phyloP scores from a whole-genome alignment of 345 rosid species.

The Euphorbia peplus region DNA sequence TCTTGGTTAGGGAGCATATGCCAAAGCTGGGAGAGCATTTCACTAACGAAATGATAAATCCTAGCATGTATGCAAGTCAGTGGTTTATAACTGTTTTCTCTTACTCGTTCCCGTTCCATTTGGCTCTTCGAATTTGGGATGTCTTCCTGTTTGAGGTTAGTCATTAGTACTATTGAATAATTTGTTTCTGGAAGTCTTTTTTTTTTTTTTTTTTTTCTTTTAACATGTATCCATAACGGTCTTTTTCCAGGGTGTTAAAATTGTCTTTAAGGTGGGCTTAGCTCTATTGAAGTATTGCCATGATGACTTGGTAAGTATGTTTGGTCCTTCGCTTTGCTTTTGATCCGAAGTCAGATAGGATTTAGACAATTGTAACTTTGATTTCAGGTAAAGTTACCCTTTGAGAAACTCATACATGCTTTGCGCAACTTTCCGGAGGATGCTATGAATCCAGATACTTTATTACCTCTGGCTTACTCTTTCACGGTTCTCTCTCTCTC shows the following conservation, averaged over 20 bases:
- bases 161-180: background rate
- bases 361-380: background rate
- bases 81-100: conserved; percentile 99
- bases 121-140: conserved; percentile 97
- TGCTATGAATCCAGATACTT: conserved; percentile 84
- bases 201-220: background rate
- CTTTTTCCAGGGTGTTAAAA: conserved; percentile 72
- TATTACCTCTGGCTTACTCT: conserved; percentile 87
- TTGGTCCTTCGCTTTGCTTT: conserved; percentile 1
- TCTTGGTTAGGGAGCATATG: conserved; percentile 68
- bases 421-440: conserved; percentile 87
- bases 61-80: conserved; percentile 98
- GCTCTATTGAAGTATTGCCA: conserved; percentile 74
- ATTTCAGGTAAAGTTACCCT: conserved; percentile 67
- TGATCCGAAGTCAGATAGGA: conserved; percentile 2
- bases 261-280: conserved; percentile 93
- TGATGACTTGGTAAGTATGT: conserved; percentile 70
- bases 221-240: background rate
- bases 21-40: conserved; percentile 95
- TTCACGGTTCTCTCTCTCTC: conserved; percentile 50
- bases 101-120: conserved; percentile 86
- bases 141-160: conserved; percentile 90
- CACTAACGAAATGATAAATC: conserved; percentile 83
- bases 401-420: conserved; percentile 90
- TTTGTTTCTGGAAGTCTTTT: background rate